A percentile compares a stretch with the other conserved stretches of the same genome.
phyloP scores from a whole-genome alignment of 352 stramenopile species.

The Thraustotheca clavata region DNA sequence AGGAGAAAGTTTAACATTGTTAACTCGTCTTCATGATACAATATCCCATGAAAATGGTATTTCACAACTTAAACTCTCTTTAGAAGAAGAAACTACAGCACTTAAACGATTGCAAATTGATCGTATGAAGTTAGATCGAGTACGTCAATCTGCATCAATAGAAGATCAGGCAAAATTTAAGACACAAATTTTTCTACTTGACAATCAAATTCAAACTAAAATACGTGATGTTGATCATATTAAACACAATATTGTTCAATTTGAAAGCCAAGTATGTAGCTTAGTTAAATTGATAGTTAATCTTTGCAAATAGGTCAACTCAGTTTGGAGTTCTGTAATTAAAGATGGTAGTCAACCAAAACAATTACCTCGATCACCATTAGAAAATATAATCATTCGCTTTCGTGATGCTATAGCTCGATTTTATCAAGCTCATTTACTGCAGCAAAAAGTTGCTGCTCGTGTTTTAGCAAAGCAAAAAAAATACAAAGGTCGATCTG shows the following conservation, averaged over 20 bases:
- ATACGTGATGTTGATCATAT: slow-evolving; percentile 57
- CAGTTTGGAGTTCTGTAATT: slow-evolving; percentile 13
- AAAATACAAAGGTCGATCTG: background rate
- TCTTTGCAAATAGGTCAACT: slow-evolving; percentile 1
- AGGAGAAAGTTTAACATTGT: slow-evolving; percentile 55
- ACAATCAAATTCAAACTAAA: slow-evolving; percentile 47
- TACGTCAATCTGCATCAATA: slow-evolving; percentile 25
- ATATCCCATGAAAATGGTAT: slow-evolving; percentile 55
- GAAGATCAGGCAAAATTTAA: slow-evolving; percentile 34
- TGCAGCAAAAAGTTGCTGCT: slow-evolving; percentile 44
- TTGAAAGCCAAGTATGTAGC: slow-evolving; percentile 32
- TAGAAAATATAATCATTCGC: slow-evolving; percentile 34
- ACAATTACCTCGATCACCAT: background rate
- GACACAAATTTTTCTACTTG: slow-evolving; percentile 43
- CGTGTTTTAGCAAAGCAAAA: slow-evolving; percentile 27
- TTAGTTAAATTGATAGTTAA: background rate
- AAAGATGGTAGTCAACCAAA: background rate
- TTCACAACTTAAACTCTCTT: slow-evolving; percentile 29
- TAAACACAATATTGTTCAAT: slow-evolving; percentile 38
- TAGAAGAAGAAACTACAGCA: slow-evolving; percentile 40
- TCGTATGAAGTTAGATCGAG: slow-evolving; percentile 39
- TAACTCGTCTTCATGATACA: slow-evolving; percentile 62
- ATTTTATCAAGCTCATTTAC: slow-evolving; percentile 42
- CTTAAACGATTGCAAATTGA: slow-evolving; percentile 57
- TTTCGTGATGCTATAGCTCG: slow-evolving; percentile 48